phyloP scores from a whole-genome alignment of 2,329 filamentous ascomycete genomes.

The Epichloe scottii region DNA sequence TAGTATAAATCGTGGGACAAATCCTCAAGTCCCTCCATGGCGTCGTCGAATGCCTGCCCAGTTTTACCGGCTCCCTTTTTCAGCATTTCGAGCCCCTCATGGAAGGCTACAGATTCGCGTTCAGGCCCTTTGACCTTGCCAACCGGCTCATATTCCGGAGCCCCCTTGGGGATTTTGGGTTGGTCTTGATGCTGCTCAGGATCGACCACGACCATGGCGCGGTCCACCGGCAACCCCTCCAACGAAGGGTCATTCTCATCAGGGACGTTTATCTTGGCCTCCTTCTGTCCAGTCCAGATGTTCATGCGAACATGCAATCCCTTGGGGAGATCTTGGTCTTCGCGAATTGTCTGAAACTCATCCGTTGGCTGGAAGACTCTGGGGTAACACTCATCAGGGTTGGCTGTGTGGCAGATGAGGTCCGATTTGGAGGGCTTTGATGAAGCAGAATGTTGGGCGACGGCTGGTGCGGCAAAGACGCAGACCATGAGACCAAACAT shows the following conservation, averaged over 20 bases:
- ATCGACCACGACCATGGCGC: slow-evolving; percentile 43
- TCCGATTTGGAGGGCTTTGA: slow-evolving; percentile 31
- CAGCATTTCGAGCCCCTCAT: slow-evolving; percentile 34
- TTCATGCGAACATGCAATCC: slow-evolving; percentile 57
- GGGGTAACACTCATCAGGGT: slow-evolving; percentile 52
- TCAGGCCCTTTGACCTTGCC: slow-evolving; percentile 44
- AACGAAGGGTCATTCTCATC: slow-evolving; percentile 34
- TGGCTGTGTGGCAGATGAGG: slow-evolving; percentile 51
- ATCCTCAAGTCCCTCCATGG: slow-evolving; percentile 47
- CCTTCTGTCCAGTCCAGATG: slow-evolving; percentile 48
- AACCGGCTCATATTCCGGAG: slow-evolving; percentile 43
- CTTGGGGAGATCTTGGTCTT: slow-evolving; percentile 51
- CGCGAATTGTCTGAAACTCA: slow-evolving; percentile 49
- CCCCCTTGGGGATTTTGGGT: slow-evolving; percentile 30
- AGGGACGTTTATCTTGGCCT: slow-evolving; percentile 54
- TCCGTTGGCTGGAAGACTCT: slow-evolving; percentile 50
- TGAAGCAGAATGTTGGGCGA: slow-evolving; percentile 15
- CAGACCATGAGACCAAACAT: slow-evolving; percentile 17
- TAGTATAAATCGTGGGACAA: slow-evolving; percentile 59
- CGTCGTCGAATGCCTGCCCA: slow-evolving; percentile 30
- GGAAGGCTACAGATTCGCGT: slow-evolving; percentile 17
- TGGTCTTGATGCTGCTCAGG: slow-evolving; percentile 20
- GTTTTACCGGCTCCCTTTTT: slow-evolving; percentile 26
- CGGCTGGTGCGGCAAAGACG: slow-evolving; percentile 12
- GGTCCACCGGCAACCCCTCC: slow-evolving; percentile 39